phyloP scores from a whole-genome alignment of 2,329 filamentous ascomycete species.

The Pezicula radicicola region DNA sequence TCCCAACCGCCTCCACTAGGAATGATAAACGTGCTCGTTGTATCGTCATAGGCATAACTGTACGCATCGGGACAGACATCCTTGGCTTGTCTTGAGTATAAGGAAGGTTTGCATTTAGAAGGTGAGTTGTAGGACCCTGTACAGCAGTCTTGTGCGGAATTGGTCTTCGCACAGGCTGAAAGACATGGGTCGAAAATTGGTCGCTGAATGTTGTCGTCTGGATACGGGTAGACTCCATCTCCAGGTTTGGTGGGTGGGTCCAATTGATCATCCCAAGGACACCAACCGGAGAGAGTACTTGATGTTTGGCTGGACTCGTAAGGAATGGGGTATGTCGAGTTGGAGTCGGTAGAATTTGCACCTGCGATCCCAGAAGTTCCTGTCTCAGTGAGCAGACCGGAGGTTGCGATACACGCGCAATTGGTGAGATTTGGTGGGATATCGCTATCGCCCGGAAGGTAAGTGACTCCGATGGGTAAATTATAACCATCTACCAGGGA shows the following conservation, averaged over 20 bases:
- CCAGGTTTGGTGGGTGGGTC: constrained; percentile 65
- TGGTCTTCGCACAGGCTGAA: constrained; percentile 71
- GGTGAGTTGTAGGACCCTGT: constrained; percentile 65
- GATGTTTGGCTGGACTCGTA: constrained; percentile 60
- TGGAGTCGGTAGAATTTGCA: constrained; percentile 56
- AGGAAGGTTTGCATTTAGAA: constrained; percentile 60
- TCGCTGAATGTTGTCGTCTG: constrained; percentile 68
- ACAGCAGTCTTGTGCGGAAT: constrained; percentile 69
- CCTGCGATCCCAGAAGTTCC: constrained; percentile 48
- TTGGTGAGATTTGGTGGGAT: constrained; percentile 77
- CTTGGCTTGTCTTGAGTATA: constrained; percentile 70
- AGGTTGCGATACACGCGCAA: constrained; percentile 70
- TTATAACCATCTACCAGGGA: constrained; percentile 86
- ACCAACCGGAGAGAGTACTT: constrained; percentile 63
- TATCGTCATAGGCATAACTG: constrained; percentile 67
- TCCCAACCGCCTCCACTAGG: constrained; percentile 72
- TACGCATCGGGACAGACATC: constrained; percentile 80
- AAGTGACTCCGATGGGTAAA: constrained; percentile 63
- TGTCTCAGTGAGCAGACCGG: constrained; percentile 54
- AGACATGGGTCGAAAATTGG: constrained; percentile 76
- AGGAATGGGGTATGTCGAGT: constrained; percentile 63
- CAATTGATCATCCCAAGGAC: constrained; percentile 74
- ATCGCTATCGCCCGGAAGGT: constrained; percentile 57
- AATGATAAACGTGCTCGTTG: constrained; percentile 57
- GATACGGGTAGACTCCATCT: constrained; percentile 78